phyloP scores from a whole-genome alignment of 2,329 filamentous ascomycete genomes.

The Sporothrix humicola region DNA sequence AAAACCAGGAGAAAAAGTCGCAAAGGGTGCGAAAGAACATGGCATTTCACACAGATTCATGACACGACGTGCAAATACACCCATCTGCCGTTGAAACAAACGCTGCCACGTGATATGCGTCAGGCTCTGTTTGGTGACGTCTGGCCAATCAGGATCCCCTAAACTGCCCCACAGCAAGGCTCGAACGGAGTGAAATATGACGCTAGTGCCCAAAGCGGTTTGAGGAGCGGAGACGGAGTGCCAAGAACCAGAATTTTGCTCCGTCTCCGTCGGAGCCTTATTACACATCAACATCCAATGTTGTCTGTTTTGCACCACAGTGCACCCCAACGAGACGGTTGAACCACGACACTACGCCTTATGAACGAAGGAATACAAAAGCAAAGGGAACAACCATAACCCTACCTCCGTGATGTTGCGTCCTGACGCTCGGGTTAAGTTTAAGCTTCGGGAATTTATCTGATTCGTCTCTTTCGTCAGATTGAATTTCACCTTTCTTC shows the following conservation, averaged over 20 bases:
- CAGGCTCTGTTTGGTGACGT: neutral
- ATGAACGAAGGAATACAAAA: conserved; percentile 4
- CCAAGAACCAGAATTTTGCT: conserved; percentile 24
- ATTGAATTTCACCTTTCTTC: neutral
- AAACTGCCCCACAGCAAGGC: conserved; percentile 7
- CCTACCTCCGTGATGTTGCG: conserved; percentile 13
- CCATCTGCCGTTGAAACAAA: neutral
- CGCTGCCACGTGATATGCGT: neutral
- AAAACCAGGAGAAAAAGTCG: neutral
- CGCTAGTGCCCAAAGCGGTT: neutral
- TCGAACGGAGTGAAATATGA: neutral
- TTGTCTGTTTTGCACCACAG: neutral
- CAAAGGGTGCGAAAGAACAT: neutral
- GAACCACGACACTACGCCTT: neutral
- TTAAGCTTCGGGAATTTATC: conserved; percentile 18
- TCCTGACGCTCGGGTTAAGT: neutral
- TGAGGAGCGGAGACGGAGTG: conserved; percentile 33
- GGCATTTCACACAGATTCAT: neutral
- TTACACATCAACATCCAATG: conserved; percentile 7
- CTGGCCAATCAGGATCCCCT: neutral
- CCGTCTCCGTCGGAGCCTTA: conserved; percentile 36
- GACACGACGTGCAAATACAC: neutral
- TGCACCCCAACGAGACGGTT: neutral
- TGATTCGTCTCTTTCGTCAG: neutral
- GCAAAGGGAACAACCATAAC: conserved; percentile 7